Evolutionary conservation across 2,329 filamentous ascomycete genomes (phyloP).

Genomic region (Corynespora cassiicola): DNA sequence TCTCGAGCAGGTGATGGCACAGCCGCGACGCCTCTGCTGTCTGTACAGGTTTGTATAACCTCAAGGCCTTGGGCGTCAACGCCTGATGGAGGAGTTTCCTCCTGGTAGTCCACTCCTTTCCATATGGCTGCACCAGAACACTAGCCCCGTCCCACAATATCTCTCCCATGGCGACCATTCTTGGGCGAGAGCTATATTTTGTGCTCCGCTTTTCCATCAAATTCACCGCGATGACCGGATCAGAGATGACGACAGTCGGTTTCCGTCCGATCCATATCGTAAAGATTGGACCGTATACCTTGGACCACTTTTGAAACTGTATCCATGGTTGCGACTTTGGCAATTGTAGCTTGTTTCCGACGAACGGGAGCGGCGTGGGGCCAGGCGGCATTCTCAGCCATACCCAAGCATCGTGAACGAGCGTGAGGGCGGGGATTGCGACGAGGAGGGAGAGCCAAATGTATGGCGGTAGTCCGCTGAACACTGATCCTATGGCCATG

Average conservation of each 20-base stretch:
- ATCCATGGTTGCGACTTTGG: slow-evolving; percentile 42
- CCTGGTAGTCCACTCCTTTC: slow-evolving; percentile 54
- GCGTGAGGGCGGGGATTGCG: slow-evolving; percentile 26
- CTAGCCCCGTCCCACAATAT: slow-evolving; percentile 52
- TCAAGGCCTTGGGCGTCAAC: slow-evolving; percentile 52
- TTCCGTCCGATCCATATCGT: slow-evolving; percentile 57
- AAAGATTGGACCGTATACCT: slow-evolving; percentile 55
- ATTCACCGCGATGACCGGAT: slow-evolving; percentile 52
- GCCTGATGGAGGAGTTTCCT: slow-evolving; percentile 48
- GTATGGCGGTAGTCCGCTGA: slow-evolving; percentile 19
- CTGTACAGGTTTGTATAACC: slow-evolving; percentile 56
- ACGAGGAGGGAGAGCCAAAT: slow-evolving; percentile 36
- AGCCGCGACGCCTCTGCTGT: slow-evolving; percentile 57
- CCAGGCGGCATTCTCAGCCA: slow-evolving; percentile 54
- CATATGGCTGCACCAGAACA: slow-evolving; percentile 58
- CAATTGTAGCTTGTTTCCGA: slow-evolving; percentile 46
- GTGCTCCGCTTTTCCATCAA: slow-evolving; percentile 54
- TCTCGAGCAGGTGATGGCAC: slow-evolving; percentile 49
- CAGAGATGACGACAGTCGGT: slow-evolving; percentile 54
- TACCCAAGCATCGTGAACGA: slow-evolving; percentile 35
- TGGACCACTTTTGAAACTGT: slow-evolving; percentile 52
- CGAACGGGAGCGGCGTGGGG: slow-evolving; percentile 54
- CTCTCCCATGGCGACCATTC: slow-evolving; percentile 55
- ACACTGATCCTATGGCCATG: slow-evolving; percentile 35
- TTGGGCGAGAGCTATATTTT: slow-evolving; percentile 53